These are phyloP conservation scores for Linanthus parryae DNA, from an alignment of 148 eudicot species.

Conservation along the genomic window DNA sequence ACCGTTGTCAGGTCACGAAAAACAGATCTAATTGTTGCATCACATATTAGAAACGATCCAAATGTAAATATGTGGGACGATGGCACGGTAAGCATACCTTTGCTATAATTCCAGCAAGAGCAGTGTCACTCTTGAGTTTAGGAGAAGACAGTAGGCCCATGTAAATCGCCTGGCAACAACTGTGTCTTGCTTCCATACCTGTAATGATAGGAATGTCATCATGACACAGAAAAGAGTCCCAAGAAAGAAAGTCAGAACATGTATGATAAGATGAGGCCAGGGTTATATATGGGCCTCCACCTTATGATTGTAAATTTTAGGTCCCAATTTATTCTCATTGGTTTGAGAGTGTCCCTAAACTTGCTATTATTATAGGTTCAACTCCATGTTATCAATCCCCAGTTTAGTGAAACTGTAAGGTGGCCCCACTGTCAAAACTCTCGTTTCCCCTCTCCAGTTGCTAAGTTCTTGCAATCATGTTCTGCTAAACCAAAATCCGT, in stretches of 20 bases:
- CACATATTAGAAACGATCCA: not conserved
- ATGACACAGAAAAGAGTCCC: not conserved
- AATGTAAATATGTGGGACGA: not conserved
- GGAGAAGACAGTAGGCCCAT: conserved; percentile 46
- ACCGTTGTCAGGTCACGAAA: not conserved
- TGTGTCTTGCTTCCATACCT: conserved; percentile 91
- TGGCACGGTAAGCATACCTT: conserved; percentile 40
- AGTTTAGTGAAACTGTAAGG: too few relatives aligned
- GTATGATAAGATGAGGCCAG: too few relatives aligned
- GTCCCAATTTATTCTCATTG: too few relatives aligned
- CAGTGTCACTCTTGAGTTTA: conserved; percentile 49
- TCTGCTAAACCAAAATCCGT: too few relatives aligned
- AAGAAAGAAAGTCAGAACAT: not conserved
- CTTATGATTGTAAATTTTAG: too few relatives aligned
- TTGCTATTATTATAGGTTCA: too few relatives aligned
- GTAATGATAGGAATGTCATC: conserved; percentile 1
- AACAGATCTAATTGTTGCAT: not conserved
- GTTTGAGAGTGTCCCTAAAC: too few relatives aligned
- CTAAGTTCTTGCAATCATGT: too few relatives aligned
- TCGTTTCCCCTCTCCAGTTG: too few relatives aligned
- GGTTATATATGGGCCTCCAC: too few relatives aligned
- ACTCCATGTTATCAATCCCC: too few relatives aligned
- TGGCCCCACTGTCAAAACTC: too few relatives aligned
- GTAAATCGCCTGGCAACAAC: conserved; percentile 63
- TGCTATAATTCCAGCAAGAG: conserved; percentile 42